These are phyloP conservation scores for Mortierella sp. DNA, from an alignment of 371 early-diverging fungal genomes.

Conservation along the genomic window DNA sequence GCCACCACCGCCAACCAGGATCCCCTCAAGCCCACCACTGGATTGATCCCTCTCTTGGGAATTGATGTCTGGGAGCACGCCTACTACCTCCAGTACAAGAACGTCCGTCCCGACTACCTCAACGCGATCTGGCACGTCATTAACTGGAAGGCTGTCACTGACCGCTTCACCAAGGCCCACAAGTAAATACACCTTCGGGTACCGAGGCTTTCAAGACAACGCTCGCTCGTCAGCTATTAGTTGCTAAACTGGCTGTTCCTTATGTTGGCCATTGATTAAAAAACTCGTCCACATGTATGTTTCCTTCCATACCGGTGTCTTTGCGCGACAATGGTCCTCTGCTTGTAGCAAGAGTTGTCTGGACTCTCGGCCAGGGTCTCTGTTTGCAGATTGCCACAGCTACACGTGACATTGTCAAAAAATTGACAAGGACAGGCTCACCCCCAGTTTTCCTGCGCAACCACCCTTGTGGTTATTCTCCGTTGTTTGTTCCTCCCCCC, in stretches of 20 bases:
- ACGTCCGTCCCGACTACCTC: slow-evolving; percentile 95
- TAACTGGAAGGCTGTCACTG: slow-evolving; percentile 96
- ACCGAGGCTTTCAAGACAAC: neutral
- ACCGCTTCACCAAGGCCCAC: slow-evolving; percentile 80
- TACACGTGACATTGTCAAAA: neutral
- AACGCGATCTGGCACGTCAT: slow-evolving; percentile 96
- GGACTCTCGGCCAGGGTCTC: too few relatives aligned
- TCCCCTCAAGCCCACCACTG: slow-evolving; percentile 72
- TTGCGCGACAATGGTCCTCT: too few relatives aligned
- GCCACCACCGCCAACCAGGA: slow-evolving; percentile 96
- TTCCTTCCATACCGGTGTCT: too few relatives aligned
- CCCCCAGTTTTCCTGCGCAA: neutral
- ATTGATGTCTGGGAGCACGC: slow-evolving; percentile 99
- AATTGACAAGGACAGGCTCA: neutral
- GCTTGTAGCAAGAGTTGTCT: too few relatives aligned
- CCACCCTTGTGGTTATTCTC: neutral
- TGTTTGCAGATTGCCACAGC: too few relatives aligned
- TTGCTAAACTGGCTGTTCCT: neutral
- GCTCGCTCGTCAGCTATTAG: neutral
- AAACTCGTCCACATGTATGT: too few relatives aligned
- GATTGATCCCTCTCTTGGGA: slow-evolving; percentile 89
- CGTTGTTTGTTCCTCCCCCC: neutral
- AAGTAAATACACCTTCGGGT: neutral
- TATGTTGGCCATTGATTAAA: too few relatives aligned
- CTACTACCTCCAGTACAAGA: slow-evolving; percentile 98